Base-by-base conservation (phyloP, 768 basidiomycete genomes). In the Epithele typhae region DNA sequence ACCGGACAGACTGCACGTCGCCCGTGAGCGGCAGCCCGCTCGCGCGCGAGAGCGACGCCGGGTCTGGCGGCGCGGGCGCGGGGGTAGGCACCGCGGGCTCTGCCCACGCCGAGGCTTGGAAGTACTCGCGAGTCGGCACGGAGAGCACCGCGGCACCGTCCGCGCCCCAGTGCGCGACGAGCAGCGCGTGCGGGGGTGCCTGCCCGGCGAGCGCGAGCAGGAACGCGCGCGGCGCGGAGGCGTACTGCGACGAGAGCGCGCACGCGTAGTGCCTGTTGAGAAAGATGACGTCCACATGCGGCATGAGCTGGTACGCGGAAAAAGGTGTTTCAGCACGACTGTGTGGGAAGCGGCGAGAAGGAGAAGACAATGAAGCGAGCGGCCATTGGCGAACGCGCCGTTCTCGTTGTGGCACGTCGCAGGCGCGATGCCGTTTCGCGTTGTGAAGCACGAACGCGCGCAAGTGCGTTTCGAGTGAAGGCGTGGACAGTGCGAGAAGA, bases 101-200 rank as follows among this genome's bases (percentile, higher is more conserved):
- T 3, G 84, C 78, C 87, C 89, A 92, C 1, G 84, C 82, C 0
- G 87, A 88, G 54, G 82, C 82, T 53, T 92, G 90, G 60, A 90
- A 87, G 63, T 92, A 92, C 56, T 92, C 90, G 54, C 77, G 77
- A 0, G 89, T 91, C 0, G 89, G 90, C 6, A 92, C 64, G 14
- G 85, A 88, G 44, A 92, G 74, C 4, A 87, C 81, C 0, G 89
- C 90, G 1, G 84, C 85, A 10, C 89, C 89, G 39, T 87, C 84
- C 19, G 73, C 69, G 5, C 88, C 88, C 77, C 89, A 91, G 57
- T 91, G 72, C 2, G 83, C 87, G 21, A 92, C 76, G n/a, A 92
- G 80, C 0, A 92, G 71, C 0, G 88, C 82, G 56, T 92, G 89
- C 0, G 82, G 73, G 2, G 87, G 74, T 0, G 80, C 87, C 25